Evolutionary conservation across 352 stramenopile species (phyloP).

Genomic region (Globisporangium okanoganense): DNA sequence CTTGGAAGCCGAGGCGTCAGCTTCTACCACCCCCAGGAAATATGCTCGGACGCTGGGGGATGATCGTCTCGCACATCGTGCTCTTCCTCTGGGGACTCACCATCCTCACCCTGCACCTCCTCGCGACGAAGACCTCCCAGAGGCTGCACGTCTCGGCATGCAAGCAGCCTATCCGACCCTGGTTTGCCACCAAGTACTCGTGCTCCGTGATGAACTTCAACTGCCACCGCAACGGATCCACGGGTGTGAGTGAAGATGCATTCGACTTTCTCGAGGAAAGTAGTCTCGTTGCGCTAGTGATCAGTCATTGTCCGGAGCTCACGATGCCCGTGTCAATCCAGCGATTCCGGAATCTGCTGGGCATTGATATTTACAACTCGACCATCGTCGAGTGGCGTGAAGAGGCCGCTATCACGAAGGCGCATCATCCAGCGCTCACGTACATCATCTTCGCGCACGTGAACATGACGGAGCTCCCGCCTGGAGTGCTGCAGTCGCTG

Average conservation of each 20-base stretch:
- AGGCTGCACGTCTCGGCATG: slow-evolving; percentile 12
- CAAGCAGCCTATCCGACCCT: slow-evolving; percentile 20
- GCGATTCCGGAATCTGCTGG: slow-evolving; percentile 35
- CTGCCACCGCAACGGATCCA: slow-evolving; percentile 22
- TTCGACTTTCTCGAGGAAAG: slow-evolving; percentile 24
- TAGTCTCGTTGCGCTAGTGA: slow-evolving; percentile 30
- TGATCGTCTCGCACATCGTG: slow-evolving; percentile 6
- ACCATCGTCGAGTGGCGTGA: slow-evolving; percentile 33
- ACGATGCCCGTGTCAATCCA: slow-evolving; percentile 24
- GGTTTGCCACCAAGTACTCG: slow-evolving; percentile 25
- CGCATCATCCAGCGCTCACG: slow-evolving; percentile 26
- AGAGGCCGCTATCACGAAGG: slow-evolving; percentile 27
- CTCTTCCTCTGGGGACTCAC: slow-evolving; percentile 14
- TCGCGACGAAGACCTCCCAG: slow-evolving; percentile 14
- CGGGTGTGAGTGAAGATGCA: slow-evolving; percentile 8
- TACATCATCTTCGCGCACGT: slow-evolving; percentile 42
- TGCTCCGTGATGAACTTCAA: slow-evolving; percentile 36
- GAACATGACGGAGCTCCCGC: slow-evolving; percentile 45
- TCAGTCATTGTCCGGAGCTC: slow-evolving; percentile 44
- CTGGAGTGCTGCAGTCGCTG: slow-evolving; percentile 29
- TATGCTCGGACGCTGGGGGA: slow-evolving; percentile 1
- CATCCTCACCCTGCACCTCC: slow-evolving; percentile 14
- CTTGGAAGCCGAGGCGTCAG: background rate
- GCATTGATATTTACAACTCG: slow-evolving; percentile 54
- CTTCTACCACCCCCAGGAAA: background rate